phyloP scores from a whole-genome alignment of 345 rosid genomes.

The Murraya paniculata region DNA sequence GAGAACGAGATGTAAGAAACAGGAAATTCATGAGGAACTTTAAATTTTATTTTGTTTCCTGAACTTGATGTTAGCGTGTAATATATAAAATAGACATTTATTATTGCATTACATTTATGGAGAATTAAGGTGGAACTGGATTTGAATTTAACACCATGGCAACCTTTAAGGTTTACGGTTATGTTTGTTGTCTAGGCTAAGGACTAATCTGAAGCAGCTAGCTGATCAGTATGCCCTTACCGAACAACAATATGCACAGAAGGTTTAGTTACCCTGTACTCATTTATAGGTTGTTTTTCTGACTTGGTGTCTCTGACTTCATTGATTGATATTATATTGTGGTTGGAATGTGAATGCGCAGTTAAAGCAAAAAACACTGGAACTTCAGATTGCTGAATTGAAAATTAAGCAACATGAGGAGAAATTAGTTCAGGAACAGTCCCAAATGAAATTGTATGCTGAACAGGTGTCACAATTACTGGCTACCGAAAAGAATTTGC shows the following conservation, averaged over 20 bases:
- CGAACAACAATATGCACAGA: slow-evolving; percentile 75
- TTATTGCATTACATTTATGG: not conserved
- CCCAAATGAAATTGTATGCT: slow-evolving; percentile 87
- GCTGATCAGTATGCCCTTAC: slow-evolving; percentile 83
- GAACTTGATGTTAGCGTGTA: not conserved
- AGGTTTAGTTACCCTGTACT: slow-evolving; percentile 37
- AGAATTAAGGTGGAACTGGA: not conserved
- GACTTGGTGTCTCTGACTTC: not conserved
- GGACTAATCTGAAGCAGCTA: slow-evolving; percentile 75
- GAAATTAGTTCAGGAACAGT: slow-evolving; percentile 73
- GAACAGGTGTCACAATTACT: slow-evolving; percentile 85
- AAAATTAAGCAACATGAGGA: slow-evolving; percentile 87
- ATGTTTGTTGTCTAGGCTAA: slow-evolving; percentile 50
- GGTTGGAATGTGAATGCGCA: slow-evolving; percentile 36
- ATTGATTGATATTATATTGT: not conserved
- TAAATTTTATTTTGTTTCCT: not conserved
- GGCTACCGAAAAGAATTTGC: slow-evolving; percentile 83
- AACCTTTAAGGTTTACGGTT: not conserved
- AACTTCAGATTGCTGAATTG: slow-evolving; percentile 76
- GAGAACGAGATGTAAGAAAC: slow-evolving; percentile 89
- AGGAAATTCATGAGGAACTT: not conserved
- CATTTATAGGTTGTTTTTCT: not conserved
- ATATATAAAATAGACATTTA: not conserved
- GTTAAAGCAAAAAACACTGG: slow-evolving; percentile 82
- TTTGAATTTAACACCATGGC: not conserved